phyloP scores from a whole-genome alignment of 2,329 filamentous ascomycete species.

The Fusarium clavum region DNA sequence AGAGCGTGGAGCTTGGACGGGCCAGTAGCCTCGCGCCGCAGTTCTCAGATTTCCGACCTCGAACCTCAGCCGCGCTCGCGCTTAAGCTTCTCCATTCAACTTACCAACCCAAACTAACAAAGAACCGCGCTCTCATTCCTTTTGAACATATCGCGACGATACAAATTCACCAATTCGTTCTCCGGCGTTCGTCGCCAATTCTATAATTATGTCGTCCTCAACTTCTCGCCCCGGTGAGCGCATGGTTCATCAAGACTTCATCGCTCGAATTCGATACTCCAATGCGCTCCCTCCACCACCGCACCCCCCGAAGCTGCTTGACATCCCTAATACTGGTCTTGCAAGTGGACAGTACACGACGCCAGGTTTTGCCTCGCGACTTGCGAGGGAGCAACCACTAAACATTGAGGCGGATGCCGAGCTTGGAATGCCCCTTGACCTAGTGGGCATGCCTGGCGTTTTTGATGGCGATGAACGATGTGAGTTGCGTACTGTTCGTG shows the following conservation, averaged over 20 bases:
- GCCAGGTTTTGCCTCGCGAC: constrained; percentile 86
- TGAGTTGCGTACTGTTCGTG: constrained; percentile 53
- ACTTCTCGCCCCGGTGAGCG: constrained; percentile 62
- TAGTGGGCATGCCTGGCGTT: constrained; percentile 93
- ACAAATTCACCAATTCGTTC: constrained; percentile 1
- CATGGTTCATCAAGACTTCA: constrained; percentile 91
- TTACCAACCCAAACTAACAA: constrained; percentile 18
- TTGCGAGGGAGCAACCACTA: constrained; percentile 90
- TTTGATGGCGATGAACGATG: constrained; percentile 96
- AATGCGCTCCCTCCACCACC: constrained; percentile 96
- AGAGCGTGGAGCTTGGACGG: constrained; percentile 32
- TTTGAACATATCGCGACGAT: constrained; percentile 6
- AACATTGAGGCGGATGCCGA: constrained; percentile 99
- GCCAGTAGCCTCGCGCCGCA: constrained; percentile 43
- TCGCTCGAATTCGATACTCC: constrained; percentile 93
- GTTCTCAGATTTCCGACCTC: constrained; percentile 39
- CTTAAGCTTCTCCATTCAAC: constrained; percentile 34
- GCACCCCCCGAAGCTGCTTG: constrained; percentile 94
- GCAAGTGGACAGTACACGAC: constrained; percentile 89
- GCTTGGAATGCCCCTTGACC: constrained; percentile 95
- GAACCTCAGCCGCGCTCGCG: constrained; percentile 39
- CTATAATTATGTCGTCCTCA: constrained; percentile 38
- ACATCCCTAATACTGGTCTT: constrained; percentile 94
- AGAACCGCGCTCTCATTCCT: constrained; percentile 5
- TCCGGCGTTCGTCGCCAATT: constrained; percentile 29